phyloP scores from a whole-genome alignment of 208 protist species.

The Kentomonas sorsogonicus region DNA sequence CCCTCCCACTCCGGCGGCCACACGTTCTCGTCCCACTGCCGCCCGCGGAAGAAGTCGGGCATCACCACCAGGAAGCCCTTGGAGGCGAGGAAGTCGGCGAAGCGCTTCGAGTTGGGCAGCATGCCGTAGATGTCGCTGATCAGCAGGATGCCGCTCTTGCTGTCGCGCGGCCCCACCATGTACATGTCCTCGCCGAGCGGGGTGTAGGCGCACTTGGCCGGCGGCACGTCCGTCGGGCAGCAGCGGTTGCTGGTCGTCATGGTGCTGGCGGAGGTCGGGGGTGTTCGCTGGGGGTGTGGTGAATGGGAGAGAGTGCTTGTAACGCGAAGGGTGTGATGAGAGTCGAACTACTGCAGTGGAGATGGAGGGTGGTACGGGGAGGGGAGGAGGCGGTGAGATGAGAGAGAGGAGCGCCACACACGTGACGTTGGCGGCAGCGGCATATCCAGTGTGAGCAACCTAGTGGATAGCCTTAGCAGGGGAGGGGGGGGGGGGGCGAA shows the following conservation, averaged over 20 bases:
- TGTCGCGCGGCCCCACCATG: slow-evolving; percentile 28
- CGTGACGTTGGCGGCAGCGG: too few relatives aligned
- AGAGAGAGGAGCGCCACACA: too few relatives aligned
- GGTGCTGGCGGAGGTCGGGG: background rate
- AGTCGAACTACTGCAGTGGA: too few relatives aligned
- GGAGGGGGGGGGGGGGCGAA: background rate
- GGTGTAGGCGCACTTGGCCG: slow-evolving; percentile 15
- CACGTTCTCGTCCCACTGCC: slow-evolving; percentile 24
- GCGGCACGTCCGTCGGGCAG: slow-evolving; percentile 37
- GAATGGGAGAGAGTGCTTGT: too few relatives aligned
- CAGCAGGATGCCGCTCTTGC: slow-evolving; percentile 37
- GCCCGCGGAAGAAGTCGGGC: slow-evolving; percentile 48
- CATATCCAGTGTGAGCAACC: too few relatives aligned
- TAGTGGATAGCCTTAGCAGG: too few relatives aligned
- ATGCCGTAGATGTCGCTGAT: slow-evolving; percentile 56
- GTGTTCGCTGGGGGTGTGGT: too few relatives aligned
- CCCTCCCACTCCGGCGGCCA: slow-evolving; percentile 34
- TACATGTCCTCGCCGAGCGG: slow-evolving; percentile 32
- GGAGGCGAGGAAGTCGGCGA: slow-evolving; percentile 36
- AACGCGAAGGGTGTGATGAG: too few relatives aligned
- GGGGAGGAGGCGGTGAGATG: too few relatives aligned
- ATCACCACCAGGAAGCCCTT: slow-evolving; percentile 46
- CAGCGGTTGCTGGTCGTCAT: slow-evolving; percentile 24
- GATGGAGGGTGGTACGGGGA: too few relatives aligned
- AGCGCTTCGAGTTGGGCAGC: slow-evolving; percentile 33